Percentiles rank a stretch among this genome's conserved stretches.
These are phyloP conservation scores for Gracilaria caudata DNA, from an alignment of 23 red algal genomes.

Conservation along the genomic window DNA sequence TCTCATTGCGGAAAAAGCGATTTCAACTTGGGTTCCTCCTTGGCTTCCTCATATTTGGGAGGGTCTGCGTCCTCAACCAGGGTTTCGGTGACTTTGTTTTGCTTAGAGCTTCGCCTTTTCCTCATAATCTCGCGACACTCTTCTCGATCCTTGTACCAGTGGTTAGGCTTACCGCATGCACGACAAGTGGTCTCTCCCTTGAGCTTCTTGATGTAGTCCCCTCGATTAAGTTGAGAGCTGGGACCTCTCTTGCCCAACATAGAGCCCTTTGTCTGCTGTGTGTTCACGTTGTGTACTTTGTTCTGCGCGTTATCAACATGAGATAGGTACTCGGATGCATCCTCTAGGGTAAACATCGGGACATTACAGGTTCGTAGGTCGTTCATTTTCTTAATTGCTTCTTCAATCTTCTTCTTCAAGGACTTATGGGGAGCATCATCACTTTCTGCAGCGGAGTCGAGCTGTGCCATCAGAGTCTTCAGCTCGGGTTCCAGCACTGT, in stretches of 20 bases:
- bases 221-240: background rate
- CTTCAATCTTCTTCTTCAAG: background rate
- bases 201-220: constrained; percentile 10
- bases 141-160: constrained; percentile 4
- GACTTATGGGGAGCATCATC: background rate
- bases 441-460: background rate
- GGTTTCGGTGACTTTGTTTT: background rate
- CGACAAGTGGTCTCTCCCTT: constrained; percentile 7
- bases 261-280: background rate
- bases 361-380: background rate
- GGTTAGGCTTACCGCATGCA: background rate
- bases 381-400: background rate
- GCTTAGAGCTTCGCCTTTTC: background rate
- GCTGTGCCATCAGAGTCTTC: background rate
- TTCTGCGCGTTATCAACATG: background rate
- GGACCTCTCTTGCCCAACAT: background rate
- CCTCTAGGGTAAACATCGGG: constrained; percentile 33
- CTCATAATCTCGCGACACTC: constrained; percentile 7
- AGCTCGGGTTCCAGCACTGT: background rate
- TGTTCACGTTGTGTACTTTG: background rate
- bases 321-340: constrained; percentile 2
- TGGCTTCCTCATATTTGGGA: background rate
- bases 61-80: background rate
- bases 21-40: background rate
- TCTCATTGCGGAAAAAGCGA: constrained; percentile 54